These are phyloP conservation scores for Kodamaea restingae DNA, from an alignment of 805 yeast species.

Conservation along the genomic window DNA sequence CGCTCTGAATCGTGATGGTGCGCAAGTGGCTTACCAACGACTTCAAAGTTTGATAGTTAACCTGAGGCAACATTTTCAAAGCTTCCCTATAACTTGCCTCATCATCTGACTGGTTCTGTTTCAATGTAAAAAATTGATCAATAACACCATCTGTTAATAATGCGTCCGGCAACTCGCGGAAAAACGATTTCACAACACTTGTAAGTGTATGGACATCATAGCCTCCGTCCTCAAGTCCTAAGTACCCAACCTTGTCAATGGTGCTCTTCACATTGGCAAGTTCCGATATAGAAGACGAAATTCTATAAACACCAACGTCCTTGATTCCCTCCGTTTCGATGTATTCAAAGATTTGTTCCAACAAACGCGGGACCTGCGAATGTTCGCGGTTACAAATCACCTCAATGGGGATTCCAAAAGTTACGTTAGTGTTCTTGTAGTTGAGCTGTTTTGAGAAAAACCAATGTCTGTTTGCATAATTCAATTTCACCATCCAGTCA, in stretches of 20 bases:
- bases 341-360: constrained; percentile 62
- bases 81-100: constrained; percentile 24
- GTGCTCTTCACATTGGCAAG: constrained; percentile 39
- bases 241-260: constrained; percentile 45
- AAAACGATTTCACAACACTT: constrained; percentile 77
- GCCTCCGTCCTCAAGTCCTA: constrained; percentile 46
- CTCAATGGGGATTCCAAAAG: constrained; percentile 84
- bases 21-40: constrained; percentile 66
- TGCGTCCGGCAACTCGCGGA: constrained; percentile 86
- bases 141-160: constrained; percentile 66
- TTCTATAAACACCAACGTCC: constrained; percentile 87
- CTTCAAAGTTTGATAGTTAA: constrained; percentile 65
- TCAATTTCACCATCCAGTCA: constrained; percentile 63
- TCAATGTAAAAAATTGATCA: constrained; percentile 47
- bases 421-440: constrained; percentile 25
- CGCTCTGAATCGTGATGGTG: constrained; percentile 62
- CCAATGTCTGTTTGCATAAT: constrained; percentile 53
- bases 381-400: constrained; percentile 72
- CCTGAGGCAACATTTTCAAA: constrained; percentile 50
- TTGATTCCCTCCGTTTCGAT: constrained; percentile 85
- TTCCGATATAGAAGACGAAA: constrained; percentile 50
- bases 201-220: constrained; percentile 84
- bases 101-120: constrained; percentile 16
- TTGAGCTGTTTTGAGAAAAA: constrained; percentile 42
- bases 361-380: constrained; percentile 57